A percentile compares a stretch with the other conserved stretches of the same genome.
phyloP scores from a whole-genome alignment of 2,329 filamentous ascomycete species.

The Fusarium sp. region DNA sequence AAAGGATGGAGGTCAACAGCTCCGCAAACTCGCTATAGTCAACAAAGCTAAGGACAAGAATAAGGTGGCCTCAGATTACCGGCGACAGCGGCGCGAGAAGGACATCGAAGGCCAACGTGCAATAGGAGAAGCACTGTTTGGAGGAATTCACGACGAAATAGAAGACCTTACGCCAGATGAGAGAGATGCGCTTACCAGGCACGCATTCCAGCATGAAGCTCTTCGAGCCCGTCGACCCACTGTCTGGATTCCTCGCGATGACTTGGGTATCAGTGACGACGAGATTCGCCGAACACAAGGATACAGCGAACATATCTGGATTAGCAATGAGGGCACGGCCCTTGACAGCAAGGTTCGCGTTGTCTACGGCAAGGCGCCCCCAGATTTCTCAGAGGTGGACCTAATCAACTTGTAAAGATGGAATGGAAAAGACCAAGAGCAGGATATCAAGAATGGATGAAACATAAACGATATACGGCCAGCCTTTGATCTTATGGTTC shows the following conservation, averaged over 20 bases:
- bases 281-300: conserved; percentile 84
- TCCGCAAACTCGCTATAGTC: conserved; percentile 60
- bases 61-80: conserved; percentile 62
- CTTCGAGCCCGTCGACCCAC: conserved; percentile 87
- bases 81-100: conserved; percentile 64
- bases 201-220: conserved; percentile 92
- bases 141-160: conserved; percentile 90
- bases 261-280: conserved; percentile 91
- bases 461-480: no score
- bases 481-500: neutral
- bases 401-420: conserved; percentile 75
- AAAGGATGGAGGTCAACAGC: conserved; percentile 63
- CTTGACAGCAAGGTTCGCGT: conserved; percentile 87
- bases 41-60: conserved; percentile 47
- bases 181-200: conserved; percentile 85
- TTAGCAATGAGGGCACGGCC: conserved; percentile 92
- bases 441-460: no score
- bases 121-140: conserved; percentile 86
- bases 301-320: conserved; percentile 88
- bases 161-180: conserved; percentile 94
- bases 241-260: conserved; percentile 94
- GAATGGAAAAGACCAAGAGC: no score
- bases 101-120: conserved; percentile 81
- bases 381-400: conserved; percentile 91
- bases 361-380: conserved; percentile 86